A percentile compares a stretch with the other conserved stretches of the same genome.
Conservation (phyloP, 2,329 filamentous ascomycete species). For the Phialemonium atrogriseum region DNA sequence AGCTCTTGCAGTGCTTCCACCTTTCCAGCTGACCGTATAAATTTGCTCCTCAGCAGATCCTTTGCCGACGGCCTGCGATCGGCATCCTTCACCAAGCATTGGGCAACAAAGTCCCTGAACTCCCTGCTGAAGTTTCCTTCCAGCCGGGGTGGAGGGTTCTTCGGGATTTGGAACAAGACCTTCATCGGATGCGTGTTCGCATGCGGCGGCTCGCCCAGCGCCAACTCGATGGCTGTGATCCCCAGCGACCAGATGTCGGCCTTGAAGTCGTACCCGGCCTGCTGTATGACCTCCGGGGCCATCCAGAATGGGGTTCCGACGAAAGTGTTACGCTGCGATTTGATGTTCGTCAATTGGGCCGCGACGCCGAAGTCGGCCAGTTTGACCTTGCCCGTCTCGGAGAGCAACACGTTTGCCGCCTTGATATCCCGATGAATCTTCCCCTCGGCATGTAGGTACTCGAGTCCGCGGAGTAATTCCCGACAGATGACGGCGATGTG, state of each 20-base stretch:
- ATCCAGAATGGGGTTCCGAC: constrained; percentile 99
- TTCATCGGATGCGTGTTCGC: constrained; percentile 99
- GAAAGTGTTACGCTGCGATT: constrained; percentile 94
- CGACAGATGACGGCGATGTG: constrained; percentile 94
- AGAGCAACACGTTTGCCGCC: constrained; percentile 92
- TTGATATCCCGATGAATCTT: constrained; percentile 98
- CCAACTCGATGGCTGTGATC: constrained; percentile 87
- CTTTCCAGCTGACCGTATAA: constrained; percentile 80
- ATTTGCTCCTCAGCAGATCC: constrained; percentile 80
- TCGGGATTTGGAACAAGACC: constrained; percentile 90
- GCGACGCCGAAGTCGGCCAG: constrained; percentile 96
- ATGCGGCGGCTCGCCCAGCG: constrained; percentile 87
- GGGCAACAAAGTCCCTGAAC: constrained; percentile 85
- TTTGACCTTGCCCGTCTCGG: constrained; percentile 83
- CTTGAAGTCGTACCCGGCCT: constrained; percentile 96
- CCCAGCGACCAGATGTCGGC: constrained; percentile 96
- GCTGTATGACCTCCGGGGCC: constrained; percentile 97
- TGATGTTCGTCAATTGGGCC: constrained; percentile 93
- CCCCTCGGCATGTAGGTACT: constrained; percentile 87
- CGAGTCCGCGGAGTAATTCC: constrained; percentile 79
- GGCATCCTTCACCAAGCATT: constrained; percentile 88
- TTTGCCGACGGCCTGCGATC: constrained; percentile 77
- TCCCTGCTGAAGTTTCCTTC: constrained; percentile 74
- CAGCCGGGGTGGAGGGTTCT: constrained; percentile 78
- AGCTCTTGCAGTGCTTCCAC: constrained; percentile 82